Evolutionary conservation across 148 eudicot genomes (phyloP).

Genomic region (Rhododendron ovatum): DNA sequence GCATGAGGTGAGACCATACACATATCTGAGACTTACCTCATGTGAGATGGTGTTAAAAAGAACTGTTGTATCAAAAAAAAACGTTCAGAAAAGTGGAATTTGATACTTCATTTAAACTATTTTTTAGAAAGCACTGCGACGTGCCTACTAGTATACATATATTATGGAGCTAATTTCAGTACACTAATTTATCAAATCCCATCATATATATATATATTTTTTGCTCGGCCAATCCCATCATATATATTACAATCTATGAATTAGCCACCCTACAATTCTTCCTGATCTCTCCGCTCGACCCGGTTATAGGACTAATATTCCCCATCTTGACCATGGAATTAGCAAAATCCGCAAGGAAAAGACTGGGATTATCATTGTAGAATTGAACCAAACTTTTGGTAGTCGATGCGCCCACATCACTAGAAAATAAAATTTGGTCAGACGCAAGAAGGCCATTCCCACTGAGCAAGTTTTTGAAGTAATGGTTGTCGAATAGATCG

Average conservation of each 20-base stretch:
- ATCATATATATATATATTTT: no score
- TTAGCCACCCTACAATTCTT: constrained; percentile 59
- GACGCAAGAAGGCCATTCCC: constrained; percentile 61
- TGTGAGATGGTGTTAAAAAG: no score
- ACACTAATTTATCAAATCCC: no score
- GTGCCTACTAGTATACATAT: no score
- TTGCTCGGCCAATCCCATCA: no score
- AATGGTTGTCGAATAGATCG: constrained; percentile 71
- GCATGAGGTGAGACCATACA: no score
- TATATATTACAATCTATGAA: constrained; percentile 15
- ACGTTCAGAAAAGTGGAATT: no score
- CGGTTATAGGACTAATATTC: constrained; percentile 52
- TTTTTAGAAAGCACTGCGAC: no score
- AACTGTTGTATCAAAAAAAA: no score
- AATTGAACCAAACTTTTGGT: constrained; percentile 47
- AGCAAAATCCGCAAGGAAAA: constrained; percentile 32
- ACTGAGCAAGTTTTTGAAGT: constrained; percentile 54
- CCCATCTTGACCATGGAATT: constrained; percentile 77
- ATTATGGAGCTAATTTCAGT: no score
- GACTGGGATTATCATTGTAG: constrained; percentile 5
- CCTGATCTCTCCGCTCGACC: constrained; percentile 59
- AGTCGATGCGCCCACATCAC: constrained; percentile 30
- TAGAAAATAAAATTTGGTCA: constrained; percentile 58
- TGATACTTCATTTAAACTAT: no score
- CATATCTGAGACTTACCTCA: no score